These are phyloP conservation scores for Carex kokanica DNA, from an alignment of 176 grass and related monocot species.

Conservation along the genomic window DNA sequence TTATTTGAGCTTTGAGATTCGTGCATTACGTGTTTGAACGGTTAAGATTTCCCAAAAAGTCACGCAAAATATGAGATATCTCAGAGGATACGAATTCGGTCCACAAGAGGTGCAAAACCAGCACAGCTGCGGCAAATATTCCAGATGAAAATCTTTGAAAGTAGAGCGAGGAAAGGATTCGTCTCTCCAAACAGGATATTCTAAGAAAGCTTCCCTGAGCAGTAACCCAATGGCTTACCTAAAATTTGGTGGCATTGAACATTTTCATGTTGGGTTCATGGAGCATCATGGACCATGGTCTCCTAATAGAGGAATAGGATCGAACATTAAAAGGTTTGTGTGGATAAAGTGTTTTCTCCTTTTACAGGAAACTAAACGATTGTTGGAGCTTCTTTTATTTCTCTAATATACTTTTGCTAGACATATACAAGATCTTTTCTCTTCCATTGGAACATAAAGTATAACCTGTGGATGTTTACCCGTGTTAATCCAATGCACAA, in stretches of 20 bases:
- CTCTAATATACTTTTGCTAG: background rate
- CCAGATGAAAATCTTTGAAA: background rate
- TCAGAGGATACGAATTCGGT: too few species aligned
- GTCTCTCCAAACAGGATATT: conserved; percentile 7
- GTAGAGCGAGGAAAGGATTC: background rate
- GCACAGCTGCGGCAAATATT: background rate
- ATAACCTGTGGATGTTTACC: background rate
- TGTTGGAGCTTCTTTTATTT: background rate
- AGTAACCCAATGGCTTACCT: background rate
- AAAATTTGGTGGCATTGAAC: conserved; percentile 5
- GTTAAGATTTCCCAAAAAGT: too few species aligned
- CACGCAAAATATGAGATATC: too few species aligned
- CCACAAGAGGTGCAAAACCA: background rate
- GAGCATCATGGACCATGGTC: conserved; percentile 7
- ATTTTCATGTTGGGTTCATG: background rate
- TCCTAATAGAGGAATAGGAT: background rate
- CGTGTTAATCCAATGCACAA: background rate
- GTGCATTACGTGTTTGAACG: too few species aligned
- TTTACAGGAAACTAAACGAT: background rate
- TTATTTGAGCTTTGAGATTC: too few species aligned
- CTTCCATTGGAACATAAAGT: background rate
- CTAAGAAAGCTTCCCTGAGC: background rate
- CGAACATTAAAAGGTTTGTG: background rate
- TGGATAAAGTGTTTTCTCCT: background rate
- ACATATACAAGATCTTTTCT: background rate